Conservation (phyloP, 371 early-diverging fungal species). For the Chytridiales sp. region DNA sequence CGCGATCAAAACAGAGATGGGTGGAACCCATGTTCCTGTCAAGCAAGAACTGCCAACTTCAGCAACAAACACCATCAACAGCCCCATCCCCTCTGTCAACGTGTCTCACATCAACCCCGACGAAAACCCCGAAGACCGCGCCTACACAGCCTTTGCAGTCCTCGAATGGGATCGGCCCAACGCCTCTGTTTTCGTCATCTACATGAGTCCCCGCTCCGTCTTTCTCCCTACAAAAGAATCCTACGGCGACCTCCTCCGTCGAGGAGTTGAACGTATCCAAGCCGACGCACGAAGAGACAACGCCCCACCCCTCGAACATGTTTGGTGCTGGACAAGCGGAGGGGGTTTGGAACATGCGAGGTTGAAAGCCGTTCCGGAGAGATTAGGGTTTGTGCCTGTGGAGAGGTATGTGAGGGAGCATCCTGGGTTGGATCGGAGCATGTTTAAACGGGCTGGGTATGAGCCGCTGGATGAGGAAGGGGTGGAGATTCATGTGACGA, state of each 20-base stretch:
- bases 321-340: conserved; percentile 42
- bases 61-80: too few relatives aligned
- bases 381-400: conserved; percentile 41
- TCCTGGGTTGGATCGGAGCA: conserved; percentile 37
- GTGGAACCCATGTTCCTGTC: too few relatives aligned
- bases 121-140: conserved; percentile 24
- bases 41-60: too few relatives aligned
- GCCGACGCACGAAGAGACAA: conserved; percentile 27
- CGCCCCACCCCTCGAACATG: conserved; percentile 25
- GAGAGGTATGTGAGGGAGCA: conserved; percentile 32
- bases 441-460: conserved; percentile 33
- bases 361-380: conserved; percentile 31
- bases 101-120: too few relatives aligned
- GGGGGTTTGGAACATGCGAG: conserved; percentile 23
- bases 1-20: too few relatives aligned
- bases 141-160: conserved; percentile 36
- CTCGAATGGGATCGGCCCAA: conserved; percentile 34
- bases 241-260: conserved; percentile 35
- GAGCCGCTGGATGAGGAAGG: conserved; percentile 32
- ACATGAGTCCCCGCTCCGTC: conserved; percentile 39
- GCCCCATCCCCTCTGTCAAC: too few relatives aligned
- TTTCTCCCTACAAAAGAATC: conserved; percentile 35
- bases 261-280: conserved; percentile 30
- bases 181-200: conserved; percentile 29
- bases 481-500: conserved; percentile 22